Evolutionary conservation across 75 land plant species (phyloP).

Genomic region (Adiantum capillusveneris): DNA sequence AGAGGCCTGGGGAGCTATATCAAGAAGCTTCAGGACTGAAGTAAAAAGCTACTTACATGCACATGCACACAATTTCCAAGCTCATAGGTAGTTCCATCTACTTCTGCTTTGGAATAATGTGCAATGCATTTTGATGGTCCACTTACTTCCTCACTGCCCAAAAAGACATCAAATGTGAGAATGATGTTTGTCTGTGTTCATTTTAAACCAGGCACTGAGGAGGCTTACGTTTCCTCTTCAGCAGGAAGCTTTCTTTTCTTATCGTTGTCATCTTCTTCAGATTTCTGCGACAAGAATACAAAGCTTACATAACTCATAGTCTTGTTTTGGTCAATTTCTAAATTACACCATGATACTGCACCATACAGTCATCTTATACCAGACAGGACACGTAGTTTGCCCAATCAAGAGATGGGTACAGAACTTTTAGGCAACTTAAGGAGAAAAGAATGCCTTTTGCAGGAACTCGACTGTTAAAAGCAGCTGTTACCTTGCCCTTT

Average conservation of each 20-base stretch:
- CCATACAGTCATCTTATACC: no score
- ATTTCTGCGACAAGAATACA: no score
- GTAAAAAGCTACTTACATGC: conserved; percentile 22
- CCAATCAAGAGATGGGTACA: no score
- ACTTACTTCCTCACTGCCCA: conserved; percentile 30
- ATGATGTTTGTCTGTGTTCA: background rate
- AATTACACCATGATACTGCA: no score
- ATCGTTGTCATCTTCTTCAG: no score
- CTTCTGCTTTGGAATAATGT: conserved; percentile 61
- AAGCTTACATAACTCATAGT: no score
- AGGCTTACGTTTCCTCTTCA: background rate
- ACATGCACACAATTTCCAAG: conserved; percentile 65
- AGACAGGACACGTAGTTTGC: background rate
- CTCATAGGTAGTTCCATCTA: conserved; percentile 33
- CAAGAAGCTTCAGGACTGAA: no score
- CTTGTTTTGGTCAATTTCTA: no score
- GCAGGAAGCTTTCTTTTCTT: background rate
- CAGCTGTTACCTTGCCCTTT: background rate
- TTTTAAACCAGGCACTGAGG: background rate
- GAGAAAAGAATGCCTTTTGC: background rate
- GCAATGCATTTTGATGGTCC: conserved; percentile 25
- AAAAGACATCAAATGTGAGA: no score
- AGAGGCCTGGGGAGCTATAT: no score
- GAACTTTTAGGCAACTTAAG: no score
- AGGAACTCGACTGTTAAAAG: background rate